Base-by-base conservation (phyloP, 306 rosid genomes). In the Malus asiatica region DNA sequence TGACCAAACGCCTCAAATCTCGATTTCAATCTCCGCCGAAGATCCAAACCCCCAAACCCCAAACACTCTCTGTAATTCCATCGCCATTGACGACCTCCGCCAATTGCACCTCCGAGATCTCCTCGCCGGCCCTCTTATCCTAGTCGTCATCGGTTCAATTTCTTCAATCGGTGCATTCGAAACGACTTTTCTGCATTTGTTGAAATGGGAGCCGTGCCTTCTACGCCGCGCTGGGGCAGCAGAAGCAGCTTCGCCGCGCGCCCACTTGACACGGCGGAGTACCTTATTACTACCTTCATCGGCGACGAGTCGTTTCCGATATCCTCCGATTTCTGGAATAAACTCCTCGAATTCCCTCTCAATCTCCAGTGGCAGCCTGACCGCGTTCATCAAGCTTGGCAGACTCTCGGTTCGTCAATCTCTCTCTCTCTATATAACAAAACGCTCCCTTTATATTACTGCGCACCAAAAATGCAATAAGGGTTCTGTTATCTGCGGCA, bases 271-370 rank as follows among this genome's bases (percentile, higher is more conserved):
- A 83, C 99, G 61, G 92, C 91, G 80, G 99, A 90, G 84, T 92
- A 92, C 84, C 91, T 96, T 44, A 86, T 96, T 83, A 92, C 89
- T n/a, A 86, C 94, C 60, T 90, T 96, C 63, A 90, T 96, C 76
- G 96, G 93, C 20, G 90, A 78, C 75, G 77, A 89, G 85, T 85
- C 99, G 20, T 92, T 89, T 75, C 98, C 99, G 13, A 65, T 90
- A 30, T 86, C 98, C 63, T 96, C 99, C 3, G 99, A 92, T 83
- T 92, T 88, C 87, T 96, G 99, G 99, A 87, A 86, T 84, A 90
- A 92, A 81, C 82, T 96, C 82, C 88, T 92, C 30, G 93, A 96
- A 83, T 90, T 89, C 75, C 96, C 98, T 75, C 88, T 89, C 83
- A 81, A 86, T 77, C 87, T 90, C 58, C 90, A 84, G 45, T 96